A percentile compares a stretch with the other conserved stretches of the same genome.
phyloP scores from a whole-genome alignment of 2,329 filamentous ascomycete genomes.

The Dryadomyces quercivorus region DNA sequence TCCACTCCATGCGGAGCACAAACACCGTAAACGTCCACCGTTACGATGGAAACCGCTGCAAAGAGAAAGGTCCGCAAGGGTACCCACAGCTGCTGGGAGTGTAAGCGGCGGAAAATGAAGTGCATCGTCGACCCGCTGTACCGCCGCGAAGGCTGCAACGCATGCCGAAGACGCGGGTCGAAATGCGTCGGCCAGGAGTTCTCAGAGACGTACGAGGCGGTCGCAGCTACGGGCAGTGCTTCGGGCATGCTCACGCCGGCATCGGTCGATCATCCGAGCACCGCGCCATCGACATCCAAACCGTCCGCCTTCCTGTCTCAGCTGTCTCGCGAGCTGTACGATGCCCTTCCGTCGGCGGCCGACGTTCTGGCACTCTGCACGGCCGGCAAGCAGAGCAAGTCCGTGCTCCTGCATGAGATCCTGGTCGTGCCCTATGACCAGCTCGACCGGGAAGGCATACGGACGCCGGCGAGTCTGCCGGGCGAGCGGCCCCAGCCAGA shows the following conservation, averaged over 20 bases:
- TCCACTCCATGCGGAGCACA: background rate
- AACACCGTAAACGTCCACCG: background rate
- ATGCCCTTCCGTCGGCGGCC: background rate
- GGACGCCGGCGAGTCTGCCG: background rate
- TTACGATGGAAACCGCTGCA: background rate
- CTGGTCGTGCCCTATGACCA: background rate
- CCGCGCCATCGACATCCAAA: background rate
- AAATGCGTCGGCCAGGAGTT: conserved; percentile 35
- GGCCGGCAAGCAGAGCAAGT: background rate
- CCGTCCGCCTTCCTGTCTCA: too few species aligned
- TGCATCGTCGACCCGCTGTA: conserved; percentile 29
- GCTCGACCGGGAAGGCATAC: background rate
- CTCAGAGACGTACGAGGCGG: conserved; percentile 21
- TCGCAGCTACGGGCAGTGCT: background rate
- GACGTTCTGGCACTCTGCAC: background rate
- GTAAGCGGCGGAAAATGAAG: conserved; percentile 39
- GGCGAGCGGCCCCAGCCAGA: conserved; percentile 7
- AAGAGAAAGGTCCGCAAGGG: conserved; percentile 13
- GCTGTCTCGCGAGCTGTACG: background rate
- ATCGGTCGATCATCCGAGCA: background rate
- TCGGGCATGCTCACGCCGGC: background rate
- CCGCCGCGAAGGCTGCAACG: conserved; percentile 25
- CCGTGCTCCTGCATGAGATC: background rate
- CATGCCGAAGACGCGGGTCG: conserved; percentile 30
- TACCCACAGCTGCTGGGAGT: conserved; percentile 45